Conservation (phyloP, 768 basidiomycete genomes). For the Leucocoprinus leucothites region DNA sequence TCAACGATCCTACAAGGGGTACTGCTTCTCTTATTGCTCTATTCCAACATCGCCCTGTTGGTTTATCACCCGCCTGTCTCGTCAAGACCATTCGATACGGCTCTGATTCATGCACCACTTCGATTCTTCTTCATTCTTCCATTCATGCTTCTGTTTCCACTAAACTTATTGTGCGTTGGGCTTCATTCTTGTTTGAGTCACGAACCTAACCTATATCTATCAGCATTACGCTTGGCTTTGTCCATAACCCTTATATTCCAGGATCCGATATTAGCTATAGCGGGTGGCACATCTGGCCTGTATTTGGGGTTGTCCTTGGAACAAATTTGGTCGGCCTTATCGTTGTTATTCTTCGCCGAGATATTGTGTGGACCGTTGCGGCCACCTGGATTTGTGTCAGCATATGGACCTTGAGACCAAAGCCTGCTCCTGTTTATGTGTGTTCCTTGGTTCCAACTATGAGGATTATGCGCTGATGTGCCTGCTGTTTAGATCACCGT, state of each 20-base stretch:
- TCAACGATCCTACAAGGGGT: constrained; percentile 74
- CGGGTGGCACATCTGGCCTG: constrained; percentile 64
- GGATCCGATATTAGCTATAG: constrained; percentile 54
- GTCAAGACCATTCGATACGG: constrained; percentile 66
- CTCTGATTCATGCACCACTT: constrained; percentile 86
- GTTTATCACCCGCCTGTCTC: constrained; percentile 64
- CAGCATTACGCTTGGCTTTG: constrained; percentile 69
- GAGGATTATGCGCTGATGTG: background rate
- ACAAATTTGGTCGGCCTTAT: constrained; percentile 60
- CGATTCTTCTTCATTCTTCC: constrained; percentile 63
- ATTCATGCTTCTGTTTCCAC: constrained; percentile 53
- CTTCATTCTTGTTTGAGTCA: background rate
- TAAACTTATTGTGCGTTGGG: constrained; percentile 52
- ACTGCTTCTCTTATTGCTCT: constrained; percentile 66
- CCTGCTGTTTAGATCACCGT: constrained; percentile 44
- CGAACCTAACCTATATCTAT: background rate
- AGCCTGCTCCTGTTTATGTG: constrained; percentile 64
- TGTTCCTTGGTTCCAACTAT: constrained; percentile 25
- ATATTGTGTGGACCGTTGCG: constrained; percentile 74
- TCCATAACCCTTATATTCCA: constrained; percentile 42
- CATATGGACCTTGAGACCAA: constrained; percentile 58
- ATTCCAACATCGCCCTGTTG: constrained; percentile 76
- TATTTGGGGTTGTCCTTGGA: constrained; percentile 63
- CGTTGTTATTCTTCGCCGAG: constrained; percentile 53
- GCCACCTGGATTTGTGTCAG: constrained; percentile 72